Conservation (phyloP, 2,329 filamentous ascomycete genomes). For the Lithohypha guttulata region DNA sequence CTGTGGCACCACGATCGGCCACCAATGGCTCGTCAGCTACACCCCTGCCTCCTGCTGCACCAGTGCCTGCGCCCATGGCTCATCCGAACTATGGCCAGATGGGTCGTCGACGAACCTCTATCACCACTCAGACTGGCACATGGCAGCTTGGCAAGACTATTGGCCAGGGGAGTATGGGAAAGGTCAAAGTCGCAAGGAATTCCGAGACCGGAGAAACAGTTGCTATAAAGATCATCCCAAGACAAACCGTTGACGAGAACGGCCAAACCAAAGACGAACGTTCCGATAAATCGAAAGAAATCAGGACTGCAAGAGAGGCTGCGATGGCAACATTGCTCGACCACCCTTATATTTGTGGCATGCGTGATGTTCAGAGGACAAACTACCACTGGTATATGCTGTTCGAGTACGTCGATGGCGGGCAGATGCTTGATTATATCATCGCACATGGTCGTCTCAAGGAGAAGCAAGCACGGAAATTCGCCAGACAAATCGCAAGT, state of each 20-base stretch:
- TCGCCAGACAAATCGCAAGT: slow-evolving; percentile 92
- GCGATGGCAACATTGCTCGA: slow-evolving; percentile 91
- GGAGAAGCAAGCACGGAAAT: slow-evolving; percentile 96
- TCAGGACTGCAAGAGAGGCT: slow-evolving; percentile 86
- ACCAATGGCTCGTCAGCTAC: slow-evolving; percentile 45
- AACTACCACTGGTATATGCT: slow-evolving; percentile 99
- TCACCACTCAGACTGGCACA: slow-evolving; percentile 79
- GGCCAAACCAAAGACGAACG: slow-evolving; percentile 64
- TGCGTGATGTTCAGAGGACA: slow-evolving; percentile 89
- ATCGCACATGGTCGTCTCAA: slow-evolving; percentile 96
- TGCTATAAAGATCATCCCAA: slow-evolving; percentile 92
- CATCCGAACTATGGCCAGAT: slow-evolving; percentile 28
- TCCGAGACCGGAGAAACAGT: slow-evolving; percentile 87
- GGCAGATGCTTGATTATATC: slow-evolving; percentile 99
- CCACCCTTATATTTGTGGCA: slow-evolving; percentile 90
- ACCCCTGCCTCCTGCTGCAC: slow-evolving; percentile 34
- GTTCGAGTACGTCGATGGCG: slow-evolving; percentile 96
- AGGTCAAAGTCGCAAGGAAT: slow-evolving; percentile 91
- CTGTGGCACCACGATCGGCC: slow-evolving; percentile 38
- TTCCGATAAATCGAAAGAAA: slow-evolving; percentile 92
- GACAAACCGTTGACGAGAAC: slow-evolving; percentile 79
- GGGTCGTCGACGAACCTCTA: slow-evolving; percentile 59
- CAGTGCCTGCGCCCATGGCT: slow-evolving; percentile 34
- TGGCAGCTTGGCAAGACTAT: slow-evolving; percentile 96
- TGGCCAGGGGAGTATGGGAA: slow-evolving; percentile 96